phyloP scores from a whole-genome alignment of 108 stramenopile species.

The Pseudonitzschia multiseries region DNA sequence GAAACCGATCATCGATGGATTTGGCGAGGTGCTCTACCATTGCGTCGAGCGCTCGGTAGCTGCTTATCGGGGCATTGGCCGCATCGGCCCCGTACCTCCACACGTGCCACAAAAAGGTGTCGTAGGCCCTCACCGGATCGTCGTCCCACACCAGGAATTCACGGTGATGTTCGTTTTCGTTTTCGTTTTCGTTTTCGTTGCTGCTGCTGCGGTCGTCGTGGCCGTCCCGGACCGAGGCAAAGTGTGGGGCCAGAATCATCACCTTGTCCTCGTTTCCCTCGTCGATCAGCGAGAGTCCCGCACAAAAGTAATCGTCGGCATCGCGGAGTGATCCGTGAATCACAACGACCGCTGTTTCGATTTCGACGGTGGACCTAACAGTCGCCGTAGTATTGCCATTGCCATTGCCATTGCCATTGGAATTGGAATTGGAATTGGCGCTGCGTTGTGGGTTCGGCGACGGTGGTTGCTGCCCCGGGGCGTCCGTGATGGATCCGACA shows the following conservation, averaged over 20 bases:
- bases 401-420: too few species aligned
- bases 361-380: constrained; percentile 9
- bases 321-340: constrained; percentile 77
- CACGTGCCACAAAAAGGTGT: constrained; percentile 51
- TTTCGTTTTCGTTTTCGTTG: not conserved
- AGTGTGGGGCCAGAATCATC: constrained; percentile 69
- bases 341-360: constrained; percentile 37
- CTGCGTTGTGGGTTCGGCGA: not conserved
- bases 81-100: constrained; percentile 86
- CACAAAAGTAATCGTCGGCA: constrained; percentile 71
- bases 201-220: constrained; percentile 1
- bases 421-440: too few species aligned
- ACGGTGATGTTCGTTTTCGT: not conserved
- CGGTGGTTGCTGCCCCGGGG: not conserved
- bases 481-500: constrained; percentile 22
- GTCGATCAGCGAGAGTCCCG: constrained; percentile 44
- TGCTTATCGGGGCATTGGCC: constrained; percentile 55
- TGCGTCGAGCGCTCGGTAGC: constrained; percentile 67
- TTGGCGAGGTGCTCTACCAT: constrained; percentile 50
- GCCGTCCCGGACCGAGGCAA: constrained; percentile 54
- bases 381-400: too few species aligned
- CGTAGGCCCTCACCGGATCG: constrained; percentile 19
- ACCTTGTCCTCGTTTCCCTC: constrained; percentile 5
- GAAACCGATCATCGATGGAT: constrained; percentile 32
- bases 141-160: constrained; percentile 55